Evolutionary conservation across 176 grass and related monocot species (phyloP).

Genomic region (Eragrostis curvula): DNA sequence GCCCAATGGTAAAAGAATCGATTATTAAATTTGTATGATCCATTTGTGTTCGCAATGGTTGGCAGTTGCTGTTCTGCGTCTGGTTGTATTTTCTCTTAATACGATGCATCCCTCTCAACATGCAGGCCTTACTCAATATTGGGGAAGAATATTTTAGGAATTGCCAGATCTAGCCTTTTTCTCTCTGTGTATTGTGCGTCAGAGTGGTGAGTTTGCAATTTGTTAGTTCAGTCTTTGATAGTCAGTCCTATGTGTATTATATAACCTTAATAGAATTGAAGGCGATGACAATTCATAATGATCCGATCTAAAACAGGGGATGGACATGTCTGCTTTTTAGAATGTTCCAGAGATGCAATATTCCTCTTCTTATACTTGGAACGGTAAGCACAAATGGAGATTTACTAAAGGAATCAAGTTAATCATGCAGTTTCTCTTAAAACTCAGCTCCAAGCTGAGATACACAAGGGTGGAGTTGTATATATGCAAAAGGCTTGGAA

Average conservation of each 20-base stretch:
- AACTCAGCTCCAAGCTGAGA: no score
- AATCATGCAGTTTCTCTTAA: neutral
- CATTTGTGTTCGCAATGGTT: no score
- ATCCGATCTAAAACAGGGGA: conserved; percentile 61
- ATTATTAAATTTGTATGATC: no score
- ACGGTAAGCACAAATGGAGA: conserved; percentile 51
- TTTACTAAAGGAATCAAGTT: neutral
- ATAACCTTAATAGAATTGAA: neutral
- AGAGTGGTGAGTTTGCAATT: conserved; percentile 65
- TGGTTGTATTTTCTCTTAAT: conserved; percentile 24
- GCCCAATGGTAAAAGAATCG: neutral
- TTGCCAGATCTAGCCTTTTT: conserved; percentile 82
- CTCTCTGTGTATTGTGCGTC: conserved; percentile 87
- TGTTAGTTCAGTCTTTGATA: neutral
- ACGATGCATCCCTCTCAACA: neutral
- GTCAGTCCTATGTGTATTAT: neutral
- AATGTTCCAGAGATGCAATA: conserved; percentile 63
- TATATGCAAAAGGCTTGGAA: neutral
- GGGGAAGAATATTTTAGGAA: conserved; percentile 87
- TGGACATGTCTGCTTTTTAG: conserved; percentile 93
- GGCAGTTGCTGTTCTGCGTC: neutral
- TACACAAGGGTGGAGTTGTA: neutral
- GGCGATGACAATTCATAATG: conserved; percentile 21
- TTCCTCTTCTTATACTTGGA: conserved; percentile 71
- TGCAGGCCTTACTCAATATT: conserved; percentile 81